Percentiles rank a stretch among this genome's conserved stretches.
Evolutionary conservation across 805 yeast genomes (phyloP).

Genomic region (Teunomyces panamensis): DNA sequence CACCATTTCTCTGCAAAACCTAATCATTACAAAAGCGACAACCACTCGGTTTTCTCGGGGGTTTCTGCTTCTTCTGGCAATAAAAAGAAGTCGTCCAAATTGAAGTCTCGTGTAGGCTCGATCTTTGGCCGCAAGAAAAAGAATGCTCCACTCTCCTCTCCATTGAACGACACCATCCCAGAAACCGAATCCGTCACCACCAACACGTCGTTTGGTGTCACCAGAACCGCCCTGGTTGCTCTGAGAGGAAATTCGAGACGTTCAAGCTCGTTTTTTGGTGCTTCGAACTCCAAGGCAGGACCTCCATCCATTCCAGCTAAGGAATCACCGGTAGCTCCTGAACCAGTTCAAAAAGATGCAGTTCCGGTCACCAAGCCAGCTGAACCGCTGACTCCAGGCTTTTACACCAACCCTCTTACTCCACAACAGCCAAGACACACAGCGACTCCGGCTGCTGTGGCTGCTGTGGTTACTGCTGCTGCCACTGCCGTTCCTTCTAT

Average conservation of each 20-base stretch:
- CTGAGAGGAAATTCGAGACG: conserved; percentile 10
- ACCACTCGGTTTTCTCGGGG: conserved; percentile 11
- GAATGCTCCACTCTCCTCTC: conserved; percentile 23
- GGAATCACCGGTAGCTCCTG: background rate
- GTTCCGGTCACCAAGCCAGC: background rate
- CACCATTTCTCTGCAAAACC: background rate
- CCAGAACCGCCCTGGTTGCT: conserved; percentile 11
- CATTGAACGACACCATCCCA: conserved; percentile 24
- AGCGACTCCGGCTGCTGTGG: background rate
- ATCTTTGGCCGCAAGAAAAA: conserved; percentile 62
- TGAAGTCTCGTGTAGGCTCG: conserved; percentile 74
- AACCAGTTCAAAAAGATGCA: background rate
- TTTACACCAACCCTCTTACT: conserved; percentile 3
- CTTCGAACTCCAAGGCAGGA: background rate
- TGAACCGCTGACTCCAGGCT: background rate
- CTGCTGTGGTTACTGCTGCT: conserved; percentile 9
- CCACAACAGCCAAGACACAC: background rate
- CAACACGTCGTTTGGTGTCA: conserved; percentile 9
- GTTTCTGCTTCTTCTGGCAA: conserved; percentile 14
- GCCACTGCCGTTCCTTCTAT: conserved; percentile 12
- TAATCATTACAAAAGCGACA: conserved; percentile 5
- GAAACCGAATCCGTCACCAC: conserved; percentile 31
- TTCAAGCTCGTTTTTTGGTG: background rate
- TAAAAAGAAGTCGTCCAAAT: conserved; percentile 35
- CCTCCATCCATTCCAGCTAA: background rate